These are phyloP conservation scores for Talaromyces thailandensis DNA, from an alignment of 495 filamentous ascomycete species.

Conservation along the genomic window DNA sequence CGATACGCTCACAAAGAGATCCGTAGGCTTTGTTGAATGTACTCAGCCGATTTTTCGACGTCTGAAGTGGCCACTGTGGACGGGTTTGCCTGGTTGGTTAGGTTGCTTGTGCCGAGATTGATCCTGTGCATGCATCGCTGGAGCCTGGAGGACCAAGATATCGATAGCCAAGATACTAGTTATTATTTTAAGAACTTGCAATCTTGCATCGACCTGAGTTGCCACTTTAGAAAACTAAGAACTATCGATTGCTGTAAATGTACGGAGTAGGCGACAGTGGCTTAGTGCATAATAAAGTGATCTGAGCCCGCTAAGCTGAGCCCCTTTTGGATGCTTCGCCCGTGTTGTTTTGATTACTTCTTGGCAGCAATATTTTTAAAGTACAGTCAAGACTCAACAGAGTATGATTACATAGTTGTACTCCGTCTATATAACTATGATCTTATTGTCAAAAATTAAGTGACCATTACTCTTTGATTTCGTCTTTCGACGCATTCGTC, in stretches of 20 bases:
- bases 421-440: too few relatives aligned
- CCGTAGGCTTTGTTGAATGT: neutral
- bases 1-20: neutral
- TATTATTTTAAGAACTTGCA: too few relatives aligned
- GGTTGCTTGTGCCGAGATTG: neutral
- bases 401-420: too few relatives aligned
- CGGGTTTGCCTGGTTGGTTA: neutral
- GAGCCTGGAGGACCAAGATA: too few relatives aligned
- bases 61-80: neutral
- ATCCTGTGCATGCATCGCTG: neutral
- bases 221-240: too few relatives aligned
- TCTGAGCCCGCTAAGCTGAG: neutral
- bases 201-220: too few relatives aligned
- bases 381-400: too few relatives aligned
- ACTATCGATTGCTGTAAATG: too few relatives aligned
- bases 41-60: neutral
- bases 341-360: neutral
- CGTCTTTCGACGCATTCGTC: neutral
- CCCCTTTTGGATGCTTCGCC: neutral
- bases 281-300: neutral
- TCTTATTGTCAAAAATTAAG: neutral
- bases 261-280: too few relatives aligned
- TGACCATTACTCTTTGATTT: neutral
- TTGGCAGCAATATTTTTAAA: too few relatives aligned
- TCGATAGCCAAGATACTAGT: too few relatives aligned